Base-by-base conservation (phyloP, 2,329 filamentous ascomycete genomes). In the Xylaria hypoxylon region DNA sequence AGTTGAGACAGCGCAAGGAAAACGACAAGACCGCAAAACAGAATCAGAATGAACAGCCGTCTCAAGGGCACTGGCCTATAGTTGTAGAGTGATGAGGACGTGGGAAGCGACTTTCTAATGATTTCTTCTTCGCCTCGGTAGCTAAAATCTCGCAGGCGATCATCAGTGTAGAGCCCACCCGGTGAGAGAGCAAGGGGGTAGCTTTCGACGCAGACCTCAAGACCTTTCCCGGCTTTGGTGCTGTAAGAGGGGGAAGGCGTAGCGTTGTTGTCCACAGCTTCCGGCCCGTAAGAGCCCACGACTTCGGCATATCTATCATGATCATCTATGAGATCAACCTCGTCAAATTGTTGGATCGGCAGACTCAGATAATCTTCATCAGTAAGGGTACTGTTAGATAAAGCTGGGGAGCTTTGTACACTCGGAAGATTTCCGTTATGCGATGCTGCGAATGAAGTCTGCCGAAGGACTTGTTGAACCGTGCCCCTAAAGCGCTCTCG, bases 1-100 rank as follows among this genome's bases (percentile, higher is more conserved):
- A 76, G 38, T 62, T 75, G 76, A 31, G 72, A 71, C 11, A 78
- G 28, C 0, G 45, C 71, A 17, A 79, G 67, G 13, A 78, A 68
- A 38, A 68, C 17, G 13, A 72, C 35, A 24, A 77, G 63, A 13
- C 42, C 50, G 4, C 65, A 62, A 17, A 73, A 55, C 4, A 75
- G 40, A 15, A 42, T 22, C 8, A 70, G 17, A 40, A 75, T 55
- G 42, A 72, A 71, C 13, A 45, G 55, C 60, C 59, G 61, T 59
- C 68, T 69, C 28, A 77, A 53, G 3, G 67, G 62, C 13, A 61
- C 40, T 5, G 75, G 75, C 48, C 69, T 73, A 55, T 75, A 77
- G 56, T 73, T 68, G 59, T 73, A 73, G 19, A 64, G 52, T 17
- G 31, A 56, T n/a, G 58, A 53, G 5, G 63, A 42, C 13, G 22